phyloP scores from a whole-genome alignment of 768 basidiomycete genomes.

The Gymnopilus dilepis region DNA sequence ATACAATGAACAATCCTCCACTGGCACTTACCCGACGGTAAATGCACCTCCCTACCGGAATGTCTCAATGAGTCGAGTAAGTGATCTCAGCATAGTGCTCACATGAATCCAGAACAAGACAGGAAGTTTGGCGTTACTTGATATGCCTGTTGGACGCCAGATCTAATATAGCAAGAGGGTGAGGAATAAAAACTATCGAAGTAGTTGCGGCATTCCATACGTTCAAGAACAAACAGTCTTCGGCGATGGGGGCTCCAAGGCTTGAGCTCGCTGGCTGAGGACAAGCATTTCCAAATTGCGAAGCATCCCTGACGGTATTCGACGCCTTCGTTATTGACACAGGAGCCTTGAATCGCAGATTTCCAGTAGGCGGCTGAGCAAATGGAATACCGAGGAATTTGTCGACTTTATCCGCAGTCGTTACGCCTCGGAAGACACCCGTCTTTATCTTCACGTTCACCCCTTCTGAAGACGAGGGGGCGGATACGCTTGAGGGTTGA shows the following conservation, averaged over 20 bases:
- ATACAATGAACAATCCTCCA: too few species aligned
- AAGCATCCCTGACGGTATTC: slow-evolving; percentile 43
- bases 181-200: background rate
- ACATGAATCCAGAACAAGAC: slow-evolving; percentile 46
- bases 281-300: slow-evolving; percentile 59
- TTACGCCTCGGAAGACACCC: slow-evolving; percentile 53
- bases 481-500: background rate
- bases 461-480: slow-evolving; percentile 14
- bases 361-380: slow-evolving; percentile 59
- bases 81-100: slow-evolving; percentile 14
- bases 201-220: slow-evolving; percentile 30
- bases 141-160: slow-evolving; percentile 37
- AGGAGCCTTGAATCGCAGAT: slow-evolving; percentile 62
- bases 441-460: slow-evolving; percentile 45
- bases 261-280: slow-evolving; percentile 45
- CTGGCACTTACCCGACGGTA: slow-evolving; percentile 45
- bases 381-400: slow-evolving; percentile 68
- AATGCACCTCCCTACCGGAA: slow-evolving; percentile 53
- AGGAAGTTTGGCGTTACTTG: slow-evolving; percentile 36
- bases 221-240: slow-evolving; percentile 63
- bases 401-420: slow-evolving; percentile 49
- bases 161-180: slow-evolving; percentile 30
- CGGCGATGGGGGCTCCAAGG: slow-evolving; percentile 50
- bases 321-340: slow-evolving; percentile 41
- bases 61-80: background rate